Evolutionary conservation across 192 early-diverging fungal species (phyloP).

Genomic region (Linnemannia zychae): DNA sequence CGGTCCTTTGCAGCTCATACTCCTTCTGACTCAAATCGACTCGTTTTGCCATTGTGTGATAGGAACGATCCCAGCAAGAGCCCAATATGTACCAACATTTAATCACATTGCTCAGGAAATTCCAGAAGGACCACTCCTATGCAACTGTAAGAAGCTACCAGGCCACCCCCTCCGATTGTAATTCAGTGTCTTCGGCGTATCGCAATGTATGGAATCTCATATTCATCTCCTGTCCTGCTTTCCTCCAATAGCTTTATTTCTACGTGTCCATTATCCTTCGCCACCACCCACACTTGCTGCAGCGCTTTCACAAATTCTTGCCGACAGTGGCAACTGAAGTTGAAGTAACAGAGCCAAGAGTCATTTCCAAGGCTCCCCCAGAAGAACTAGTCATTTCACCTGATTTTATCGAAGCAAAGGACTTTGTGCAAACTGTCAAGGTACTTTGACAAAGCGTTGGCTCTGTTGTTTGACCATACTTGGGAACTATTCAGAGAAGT

Average conservation of each 20-base stretch:
- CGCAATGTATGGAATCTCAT: background rate
- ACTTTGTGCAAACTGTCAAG: conserved; percentile 56
- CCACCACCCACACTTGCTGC: conserved; percentile 48
- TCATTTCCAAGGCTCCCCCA: conserved; percentile 57
- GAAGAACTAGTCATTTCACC: conserved; percentile 52
- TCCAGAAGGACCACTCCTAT: conserved; percentile 53
- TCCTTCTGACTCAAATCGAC: background rate
- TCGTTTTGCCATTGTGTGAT: background rate
- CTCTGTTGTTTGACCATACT: background rate
- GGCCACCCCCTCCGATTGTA: no score
- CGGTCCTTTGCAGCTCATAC: background rate
- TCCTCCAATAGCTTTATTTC: conserved; percentile 37
- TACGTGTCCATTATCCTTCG: conserved; percentile 51
- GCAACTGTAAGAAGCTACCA: conserved; percentile 22
- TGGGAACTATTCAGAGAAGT: no score
- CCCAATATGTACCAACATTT: conserved; percentile 56
- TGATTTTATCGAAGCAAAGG: conserved; percentile 55
- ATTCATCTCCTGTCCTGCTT: background rate
- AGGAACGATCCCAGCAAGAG: conserved; percentile 48
- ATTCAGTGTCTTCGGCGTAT: background rate
- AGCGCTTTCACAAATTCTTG: conserved; percentile 49
- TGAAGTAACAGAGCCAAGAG: conserved; percentile 31
- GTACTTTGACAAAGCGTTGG: background rate
- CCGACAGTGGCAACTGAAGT: conserved; percentile 24
- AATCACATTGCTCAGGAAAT: conserved; percentile 50